These are phyloP conservation scores for Lepidium africanum DNA, from an alignment of 345 rosid genomes.

Conservation along the genomic window DNA sequence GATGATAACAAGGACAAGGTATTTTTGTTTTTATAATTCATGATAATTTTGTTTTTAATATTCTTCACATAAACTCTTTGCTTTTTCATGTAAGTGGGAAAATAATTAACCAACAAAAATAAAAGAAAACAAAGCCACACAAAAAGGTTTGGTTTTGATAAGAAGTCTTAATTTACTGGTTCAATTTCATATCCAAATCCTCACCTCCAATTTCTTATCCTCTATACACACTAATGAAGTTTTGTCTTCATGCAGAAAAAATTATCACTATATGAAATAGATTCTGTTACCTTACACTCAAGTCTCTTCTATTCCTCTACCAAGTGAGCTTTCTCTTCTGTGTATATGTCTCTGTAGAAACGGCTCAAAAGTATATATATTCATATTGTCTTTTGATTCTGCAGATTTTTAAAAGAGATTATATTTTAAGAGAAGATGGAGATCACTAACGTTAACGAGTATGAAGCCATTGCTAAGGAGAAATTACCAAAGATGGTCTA, in stretches of 20 bases:
- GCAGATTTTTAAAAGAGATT: not conserved
- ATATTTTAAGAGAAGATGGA: conserved; percentile 34
- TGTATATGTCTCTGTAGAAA: not conserved
- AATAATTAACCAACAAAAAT: not conserved
- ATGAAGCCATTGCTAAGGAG: conserved; percentile 53
- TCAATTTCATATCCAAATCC: not conserved
- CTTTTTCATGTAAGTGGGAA: not conserved
- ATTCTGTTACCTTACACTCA: not conserved
- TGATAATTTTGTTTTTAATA: no score
- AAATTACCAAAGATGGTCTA: conserved; percentile 63
- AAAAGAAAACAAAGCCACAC: not conserved
- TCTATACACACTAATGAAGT: not conserved
- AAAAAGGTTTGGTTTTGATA: conserved; percentile 1
- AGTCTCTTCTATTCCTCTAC: not conserved
- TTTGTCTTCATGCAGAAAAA: conserved; percentile 1
- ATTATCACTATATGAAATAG: not conserved
- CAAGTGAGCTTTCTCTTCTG: conserved; percentile 4
- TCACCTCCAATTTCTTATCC: conserved; percentile 2
- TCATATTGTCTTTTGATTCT: not conserved
- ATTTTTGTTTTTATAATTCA: no score
- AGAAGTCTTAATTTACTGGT: conserved; percentile 13
- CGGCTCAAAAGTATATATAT: not conserved
- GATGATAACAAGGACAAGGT: no score
- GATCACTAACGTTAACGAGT: conserved; percentile 64
- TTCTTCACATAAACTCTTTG: no score